Base-by-base conservation (phyloP, 495 filamentous ascomycete species). In the Chaetomidium leptoderma region DNA sequence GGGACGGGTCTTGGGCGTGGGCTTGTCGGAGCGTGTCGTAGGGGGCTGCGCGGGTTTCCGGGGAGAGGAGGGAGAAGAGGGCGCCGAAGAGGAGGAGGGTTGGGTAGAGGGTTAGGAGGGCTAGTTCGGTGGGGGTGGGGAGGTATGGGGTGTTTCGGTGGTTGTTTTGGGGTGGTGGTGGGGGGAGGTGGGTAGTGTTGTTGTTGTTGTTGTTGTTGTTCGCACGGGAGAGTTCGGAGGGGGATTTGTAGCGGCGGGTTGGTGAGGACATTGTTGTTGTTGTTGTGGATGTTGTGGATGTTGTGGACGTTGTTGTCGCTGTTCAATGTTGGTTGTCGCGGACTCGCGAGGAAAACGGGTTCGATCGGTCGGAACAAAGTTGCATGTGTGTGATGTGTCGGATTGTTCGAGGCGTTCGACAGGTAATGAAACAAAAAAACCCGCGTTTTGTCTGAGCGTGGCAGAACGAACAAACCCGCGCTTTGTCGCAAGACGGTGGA, bases 11-110 rank as follows among this genome's bases (percentile, higher is more conserved):
- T 24, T 72, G 68, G 1, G 57, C 49, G 71, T 89, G 81, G 14
- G 87, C 77, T 55, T 85, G 83, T 30, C 72, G 71, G 29, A 62
- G 19, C 6, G 75, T 63, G 59, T 80, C 76, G 74, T 88, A 91
- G 40, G 79, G 77, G 7, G 79, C 75, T 19, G 62, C 71, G 63
- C 82, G 82, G 17, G 83, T 83, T 19, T 83, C 75, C 3, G 91
- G 90, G 26, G 88, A 89, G 50, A 97, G 77, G 50, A 82, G 72
- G 9, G 85, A 84, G 81, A 90, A 96, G 55, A 95, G 62, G 49
- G 89, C 86, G 62, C 92, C 93, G 61, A 92, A 74, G 45, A 88
- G 48, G 47, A 97, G 82, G 40, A 90, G 89, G 24, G 70, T 53
- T 21, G 91, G 92, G 77, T 96, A 97, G 66, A 87, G 72, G 30